Base-by-base conservation (phyloP, 768 basidiomycete species). In the Lactifluus echinatus region DNA sequence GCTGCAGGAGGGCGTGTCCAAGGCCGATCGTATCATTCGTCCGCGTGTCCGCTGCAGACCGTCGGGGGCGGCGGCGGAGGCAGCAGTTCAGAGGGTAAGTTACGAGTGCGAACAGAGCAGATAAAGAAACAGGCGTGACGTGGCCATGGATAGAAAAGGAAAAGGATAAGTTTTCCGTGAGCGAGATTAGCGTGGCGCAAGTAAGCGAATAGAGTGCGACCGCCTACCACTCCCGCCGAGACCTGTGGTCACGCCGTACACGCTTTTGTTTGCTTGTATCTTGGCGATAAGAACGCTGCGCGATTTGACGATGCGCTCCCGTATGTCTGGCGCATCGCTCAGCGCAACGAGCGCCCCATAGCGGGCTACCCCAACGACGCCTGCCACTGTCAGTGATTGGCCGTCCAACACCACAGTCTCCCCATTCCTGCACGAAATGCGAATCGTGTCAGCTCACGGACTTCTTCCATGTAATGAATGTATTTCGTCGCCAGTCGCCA, bases 211-310 rank as follows among this genome's bases (percentile, higher is more conserved):
- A n/a, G n/a, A n/a, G n/a, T n/a, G n/a, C n/a, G n/a, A n/a, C n/a
- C 24, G 51, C 71, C 46, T 55, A 75, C 85, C 84, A 65, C 84
- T 87, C 17, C 89, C 90, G 37, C 90, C 91, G 63, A 89, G 93
- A 39, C 91, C 91, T 4, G 87, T 88, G 49, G 85, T 86, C 29
- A 93, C 84, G 23, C 91, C 91, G 61, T 93, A 93, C 23, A 93
- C 77, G 62, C 85, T 87, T 48, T 79, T 76, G n/a, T 82, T 81
- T 2, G 75, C 74, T 17, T 78, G 75, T 43, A 92, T 76, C 70
- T 90, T 90, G 66, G 77, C 75, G 12, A 77, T 72, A 45, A 92
- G 80, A 54, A 84, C 79, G 45, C 75, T 69, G 34, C 85, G 82
- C 63, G 84, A 82, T 63, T 79, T 80, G 17, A 74, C 71, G 46